A percentile compares a stretch with the other conserved stretches of the same genome.
These are phyloP conservation scores for Stenogyne calaminthoides DNA, from an alignment of 305 asterid species.

Conservation along the genomic window DNA sequence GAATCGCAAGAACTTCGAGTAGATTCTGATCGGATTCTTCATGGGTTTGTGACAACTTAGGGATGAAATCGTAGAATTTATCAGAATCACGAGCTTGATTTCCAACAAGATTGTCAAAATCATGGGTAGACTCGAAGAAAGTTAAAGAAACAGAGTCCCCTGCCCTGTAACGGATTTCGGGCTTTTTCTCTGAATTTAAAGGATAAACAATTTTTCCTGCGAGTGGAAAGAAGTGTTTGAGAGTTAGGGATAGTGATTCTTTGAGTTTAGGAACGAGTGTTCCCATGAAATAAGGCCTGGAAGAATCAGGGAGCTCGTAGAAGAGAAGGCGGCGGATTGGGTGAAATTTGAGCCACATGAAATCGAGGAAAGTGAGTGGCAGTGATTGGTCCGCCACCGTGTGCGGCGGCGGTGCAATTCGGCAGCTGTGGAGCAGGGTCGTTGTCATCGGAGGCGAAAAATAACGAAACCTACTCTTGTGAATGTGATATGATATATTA, in stretches of 20 bases:
- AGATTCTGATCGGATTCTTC: slow-evolving; percentile 14
- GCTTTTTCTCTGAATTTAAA: slow-evolving; percentile 25
- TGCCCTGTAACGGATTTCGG: slow-evolving; percentile 26
- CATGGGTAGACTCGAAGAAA: slow-evolving; percentile 33
- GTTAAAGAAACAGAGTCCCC: slow-evolving; percentile 37
- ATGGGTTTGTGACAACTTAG: slow-evolving; percentile 26
- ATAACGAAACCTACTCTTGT: too few relatives aligned
- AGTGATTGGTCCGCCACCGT: slow-evolving; percentile 30
- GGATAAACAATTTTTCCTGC: slow-evolving; percentile 42
- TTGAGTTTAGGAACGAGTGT: slow-evolving; percentile 37
- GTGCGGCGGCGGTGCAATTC: too few relatives aligned
- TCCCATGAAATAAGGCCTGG: slow-evolving; percentile 34
- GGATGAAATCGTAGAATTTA: slow-evolving; percentile 49
- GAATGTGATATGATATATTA: too few relatives aligned
- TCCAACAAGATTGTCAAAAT: slow-evolving; percentile 38
- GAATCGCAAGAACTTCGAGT: slow-evolving; percentile 42
- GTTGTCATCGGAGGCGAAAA: too few relatives aligned
- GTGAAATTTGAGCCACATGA: slow-evolving; percentile 38
- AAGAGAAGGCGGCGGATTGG: slow-evolving; percentile 44
- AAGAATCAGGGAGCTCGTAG: slow-evolving; percentile 33
- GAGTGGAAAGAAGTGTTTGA: slow-evolving; percentile 41
- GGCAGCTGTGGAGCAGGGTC: too few relatives aligned
- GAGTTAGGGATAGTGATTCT: slow-evolving; percentile 31
- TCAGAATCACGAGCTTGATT: slow-evolving; percentile 36
- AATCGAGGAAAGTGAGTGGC: slow-evolving; percentile 32